A percentile compares a stretch with the other conserved stretches of the same genome.
Conservation (phyloP, 164 flowering plant species). For the Magnolia officinalis region DNA sequence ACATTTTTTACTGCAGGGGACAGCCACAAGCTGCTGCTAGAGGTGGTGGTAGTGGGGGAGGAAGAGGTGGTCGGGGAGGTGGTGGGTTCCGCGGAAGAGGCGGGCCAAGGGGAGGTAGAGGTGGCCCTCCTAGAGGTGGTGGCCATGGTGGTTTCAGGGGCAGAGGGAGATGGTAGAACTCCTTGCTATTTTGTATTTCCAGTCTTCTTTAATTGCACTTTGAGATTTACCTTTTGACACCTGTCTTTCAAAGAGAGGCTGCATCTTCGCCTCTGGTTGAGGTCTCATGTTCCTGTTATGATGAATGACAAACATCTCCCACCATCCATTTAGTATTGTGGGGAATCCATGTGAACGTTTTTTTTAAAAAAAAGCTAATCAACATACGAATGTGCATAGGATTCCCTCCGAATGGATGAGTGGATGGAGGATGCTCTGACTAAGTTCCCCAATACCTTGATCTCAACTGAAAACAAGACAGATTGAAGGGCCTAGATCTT, state of each 20-base stretch:
- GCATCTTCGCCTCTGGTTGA: no score
- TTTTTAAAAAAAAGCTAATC: no score
- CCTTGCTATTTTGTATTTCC: neutral
- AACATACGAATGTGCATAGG: no score
- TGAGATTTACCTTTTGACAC: neutral
- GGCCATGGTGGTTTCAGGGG: slow-evolving; percentile 10
- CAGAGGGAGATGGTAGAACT: slow-evolving; percentile 9
- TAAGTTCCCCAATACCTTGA: no score
- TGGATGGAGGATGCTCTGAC: no score
- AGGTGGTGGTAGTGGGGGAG: slow-evolving; percentile 6
- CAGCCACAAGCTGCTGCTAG: slow-evolving; percentile 4
- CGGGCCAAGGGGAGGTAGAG: slow-evolving; percentile 12
- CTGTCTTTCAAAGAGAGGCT: neutral
- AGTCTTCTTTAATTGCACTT: neutral
- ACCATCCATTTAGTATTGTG: no score
- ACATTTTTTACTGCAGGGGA: slow-evolving; percentile 3
- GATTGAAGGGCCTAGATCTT: no score
- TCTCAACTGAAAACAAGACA: no score
- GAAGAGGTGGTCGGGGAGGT: slow-evolving; percentile 6
- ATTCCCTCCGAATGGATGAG: no score
- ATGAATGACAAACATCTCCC: no score
- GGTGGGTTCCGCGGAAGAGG: slow-evolving; percentile 9
- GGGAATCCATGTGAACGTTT: no score
- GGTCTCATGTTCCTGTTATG: no score
- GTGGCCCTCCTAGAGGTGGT: slow-evolving; percentile 3